phyloP scores from a whole-genome alignment of 176 grass and related monocot genomes.

The Calamus simplicifolius region DNA sequence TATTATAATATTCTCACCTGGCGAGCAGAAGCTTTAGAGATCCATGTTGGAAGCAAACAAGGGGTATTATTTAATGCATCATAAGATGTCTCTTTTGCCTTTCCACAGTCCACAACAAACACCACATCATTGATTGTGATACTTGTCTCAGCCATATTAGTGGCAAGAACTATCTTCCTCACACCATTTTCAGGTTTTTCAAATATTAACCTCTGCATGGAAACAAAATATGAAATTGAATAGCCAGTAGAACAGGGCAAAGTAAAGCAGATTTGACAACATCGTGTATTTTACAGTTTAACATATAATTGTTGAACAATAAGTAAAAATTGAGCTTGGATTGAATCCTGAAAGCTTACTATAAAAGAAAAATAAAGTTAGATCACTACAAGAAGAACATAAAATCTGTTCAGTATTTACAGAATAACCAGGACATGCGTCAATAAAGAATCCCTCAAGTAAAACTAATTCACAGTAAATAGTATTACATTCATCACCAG shows the following conservation, averaged over 20 bases:
- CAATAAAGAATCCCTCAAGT: too few relatives aligned
- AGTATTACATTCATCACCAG: too few relatives aligned
- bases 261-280: too few relatives aligned
- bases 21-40: conserved; percentile 93
- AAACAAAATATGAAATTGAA: conserved; percentile 1
- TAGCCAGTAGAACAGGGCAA: background rate
- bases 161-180: conserved; percentile 97
- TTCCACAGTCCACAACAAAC: conserved; percentile 95
- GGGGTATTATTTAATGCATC: conserved; percentile 99
- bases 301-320: too few relatives aligned
- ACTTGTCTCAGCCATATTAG: conserved; percentile 97
- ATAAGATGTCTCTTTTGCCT: conserved; percentile 99
- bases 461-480: too few relatives aligned
- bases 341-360: too few relatives aligned
- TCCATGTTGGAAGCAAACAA: conserved; percentile 95
- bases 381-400: too few relatives aligned
- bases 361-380: too few relatives aligned
- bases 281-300: too few relatives aligned
- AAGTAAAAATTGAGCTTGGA: too few relatives aligned
- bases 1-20: conserved; percentile 46
- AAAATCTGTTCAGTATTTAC: too few relatives aligned
- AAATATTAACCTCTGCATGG: conserved; percentile 90
- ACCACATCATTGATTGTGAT: conserved; percentile 99
- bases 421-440: too few relatives aligned
- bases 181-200: conserved; percentile 72